These are phyloP conservation scores for Fusarium sp. DNA, from an alignment of 2,329 filamentous ascomycete species.

Conservation along the genomic window DNA sequence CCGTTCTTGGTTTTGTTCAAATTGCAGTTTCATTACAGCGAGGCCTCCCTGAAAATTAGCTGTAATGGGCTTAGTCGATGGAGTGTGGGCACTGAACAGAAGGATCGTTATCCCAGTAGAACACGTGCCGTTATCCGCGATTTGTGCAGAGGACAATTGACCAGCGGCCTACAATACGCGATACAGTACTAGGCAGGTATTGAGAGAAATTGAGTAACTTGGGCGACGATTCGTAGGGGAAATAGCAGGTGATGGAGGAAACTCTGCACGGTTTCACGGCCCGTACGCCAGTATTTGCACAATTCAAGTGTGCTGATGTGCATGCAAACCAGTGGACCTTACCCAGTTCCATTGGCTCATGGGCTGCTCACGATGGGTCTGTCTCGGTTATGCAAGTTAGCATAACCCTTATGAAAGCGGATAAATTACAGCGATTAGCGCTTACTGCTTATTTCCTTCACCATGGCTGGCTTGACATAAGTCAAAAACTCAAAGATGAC, in stretches of 20 bases:
- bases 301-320: background rate
- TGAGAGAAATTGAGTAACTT: too few species aligned
- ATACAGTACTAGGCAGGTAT: too few species aligned
- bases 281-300: background rate
- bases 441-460: slow-evolving; percentile 1
- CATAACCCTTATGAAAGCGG: background rate
- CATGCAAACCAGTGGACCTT: background rate
- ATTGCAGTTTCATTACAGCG: background rate
- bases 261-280: too few species aligned
- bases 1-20: background rate
- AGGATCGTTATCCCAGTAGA: background rate
- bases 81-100: background rate
- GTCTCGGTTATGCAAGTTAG: background rate
- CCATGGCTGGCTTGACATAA: background rate
- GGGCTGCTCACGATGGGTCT: too few species aligned
- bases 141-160: background rate
- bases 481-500: background rate
- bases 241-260: too few species aligned
- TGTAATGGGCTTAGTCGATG: background rate
- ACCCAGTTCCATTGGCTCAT: background rate
- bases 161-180: too few species aligned
- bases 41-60: slow-evolving; percentile 8
- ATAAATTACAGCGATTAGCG: slow-evolving; percentile 1
- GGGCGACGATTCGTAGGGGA: too few species aligned
- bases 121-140: too few species aligned